phyloP scores from a whole-genome alignment of 176 grass and related monocot species.

The Poa pratensis region DNA sequence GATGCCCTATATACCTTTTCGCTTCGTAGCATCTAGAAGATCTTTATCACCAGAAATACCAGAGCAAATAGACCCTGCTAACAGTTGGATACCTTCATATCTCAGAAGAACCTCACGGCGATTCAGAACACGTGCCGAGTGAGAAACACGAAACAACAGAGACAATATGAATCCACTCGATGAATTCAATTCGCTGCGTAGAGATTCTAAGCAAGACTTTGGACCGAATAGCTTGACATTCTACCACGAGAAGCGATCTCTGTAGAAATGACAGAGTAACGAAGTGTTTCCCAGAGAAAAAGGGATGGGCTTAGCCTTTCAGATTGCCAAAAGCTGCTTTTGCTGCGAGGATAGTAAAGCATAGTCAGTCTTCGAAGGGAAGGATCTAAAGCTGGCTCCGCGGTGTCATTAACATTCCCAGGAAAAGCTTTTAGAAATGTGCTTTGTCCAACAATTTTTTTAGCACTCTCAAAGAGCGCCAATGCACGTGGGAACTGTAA shows the following conservation, averaged over 20 bases:
- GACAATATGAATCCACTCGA: slow-evolving; percentile 94
- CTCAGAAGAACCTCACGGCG: slow-evolving; percentile 85
- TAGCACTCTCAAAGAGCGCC: slow-evolving; percentile 74
- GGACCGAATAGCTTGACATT: slow-evolving; percentile 48
- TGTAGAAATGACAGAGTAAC: slow-evolving; percentile 78
- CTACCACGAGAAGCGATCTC: slow-evolving; percentile 83
- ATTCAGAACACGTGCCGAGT: slow-evolving; percentile 68
- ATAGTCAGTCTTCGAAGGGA: slow-evolving; percentile 69
- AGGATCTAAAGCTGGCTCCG: slow-evolving; percentile 69
- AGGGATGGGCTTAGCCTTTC: slow-evolving; percentile 75
- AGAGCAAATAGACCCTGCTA: slow-evolving; percentile 85
- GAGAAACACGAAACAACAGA: slow-evolving; percentile 75
- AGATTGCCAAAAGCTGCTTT: slow-evolving; percentile 64
- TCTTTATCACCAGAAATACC: slow-evolving; percentile 75
- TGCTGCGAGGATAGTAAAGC: slow-evolving; percentile 80
- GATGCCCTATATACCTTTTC: slow-evolving; percentile 57
- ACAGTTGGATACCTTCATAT: slow-evolving; percentile 79
- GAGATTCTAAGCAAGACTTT: slow-evolving; percentile 64
- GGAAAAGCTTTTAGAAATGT: slow-evolving; percentile 69
- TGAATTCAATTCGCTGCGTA: slow-evolving; percentile 79
- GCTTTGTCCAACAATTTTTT: slow-evolving; percentile 75
- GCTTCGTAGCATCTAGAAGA: slow-evolving; percentile 60
- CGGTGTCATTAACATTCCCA: slow-evolving; percentile 60
- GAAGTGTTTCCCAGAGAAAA: slow-evolving; percentile 93
- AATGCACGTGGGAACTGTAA: slow-evolving; percentile 57